Evolutionary conservation across 169 alveolate species (phyloP).

Genomic region (Plasmodium vinckei): DNA sequence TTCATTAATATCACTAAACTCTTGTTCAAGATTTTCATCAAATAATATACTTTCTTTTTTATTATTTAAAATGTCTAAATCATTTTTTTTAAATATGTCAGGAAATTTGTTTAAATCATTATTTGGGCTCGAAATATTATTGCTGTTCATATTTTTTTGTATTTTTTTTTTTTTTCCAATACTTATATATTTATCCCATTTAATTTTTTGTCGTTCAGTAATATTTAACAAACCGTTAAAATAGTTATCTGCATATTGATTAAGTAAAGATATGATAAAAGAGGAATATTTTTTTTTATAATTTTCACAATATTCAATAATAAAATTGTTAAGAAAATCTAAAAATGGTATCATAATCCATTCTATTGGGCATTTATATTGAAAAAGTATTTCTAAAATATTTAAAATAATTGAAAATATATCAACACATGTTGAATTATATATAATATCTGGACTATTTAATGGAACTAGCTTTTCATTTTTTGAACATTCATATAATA

Average conservation of each 20-base stretch:
- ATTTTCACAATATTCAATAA: conserved; percentile 67
- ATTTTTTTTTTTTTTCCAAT: conserved; percentile 15
- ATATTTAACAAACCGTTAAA: conserved; percentile 43
- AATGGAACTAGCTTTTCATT: conserved; percentile 59
- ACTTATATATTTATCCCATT: conserved; percentile 56
- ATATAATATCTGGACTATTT: conserved; percentile 48
- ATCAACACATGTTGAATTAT: conserved; percentile 67
- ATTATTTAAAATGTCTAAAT: neutral
- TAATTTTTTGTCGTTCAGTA: conserved; percentile 66
- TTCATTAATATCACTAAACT: conserved; percentile 44
- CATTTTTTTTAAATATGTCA: conserved; percentile 30
- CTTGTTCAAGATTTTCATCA: conserved; percentile 36
- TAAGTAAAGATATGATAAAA: conserved; percentile 62
- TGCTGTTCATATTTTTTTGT: neutral
- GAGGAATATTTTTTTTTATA: conserved; percentile 51
- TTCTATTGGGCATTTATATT: conserved; percentile 70
- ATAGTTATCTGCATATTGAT: conserved; percentile 63
- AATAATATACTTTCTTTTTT: conserved; percentile 15
- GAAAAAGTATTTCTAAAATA: conserved; percentile 58
- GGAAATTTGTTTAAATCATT: neutral
- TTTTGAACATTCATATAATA: conserved; percentile 39
- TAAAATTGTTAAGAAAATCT: conserved; percentile 45
- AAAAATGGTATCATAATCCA: conserved; percentile 72
- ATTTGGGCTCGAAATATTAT: neutral
- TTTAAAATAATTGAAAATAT: conserved; percentile 55